phyloP scores from a whole-genome alignment of 208 protist genomes.

The Trypanosoma congolense region DNA sequence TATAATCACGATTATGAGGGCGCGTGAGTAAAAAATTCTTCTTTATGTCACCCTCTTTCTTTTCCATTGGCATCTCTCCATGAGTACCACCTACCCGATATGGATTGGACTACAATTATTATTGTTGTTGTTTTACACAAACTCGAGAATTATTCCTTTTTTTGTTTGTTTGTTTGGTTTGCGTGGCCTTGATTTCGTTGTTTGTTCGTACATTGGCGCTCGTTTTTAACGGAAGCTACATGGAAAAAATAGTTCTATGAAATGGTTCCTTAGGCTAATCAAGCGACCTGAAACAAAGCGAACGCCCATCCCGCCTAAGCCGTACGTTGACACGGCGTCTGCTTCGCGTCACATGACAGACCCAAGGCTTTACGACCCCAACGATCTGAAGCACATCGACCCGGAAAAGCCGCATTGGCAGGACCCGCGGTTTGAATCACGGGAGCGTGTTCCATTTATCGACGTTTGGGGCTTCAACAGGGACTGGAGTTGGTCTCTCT shows the following conservation, averaged over 20 bases:
- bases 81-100: too few relatives aligned
- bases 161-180: constrained; percentile 5
- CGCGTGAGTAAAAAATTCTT: too few relatives aligned
- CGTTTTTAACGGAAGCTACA: constrained; percentile 1
- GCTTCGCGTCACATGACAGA: constrained; percentile 65
- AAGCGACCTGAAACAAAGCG: constrained; percentile 13
- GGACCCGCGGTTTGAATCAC: constrained; percentile 73
- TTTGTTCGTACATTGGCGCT: not conserved
- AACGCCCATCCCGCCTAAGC: constrained; percentile 84
- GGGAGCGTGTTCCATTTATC: constrained; percentile 75
- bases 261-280: constrained; percentile 65
- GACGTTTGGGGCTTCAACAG: constrained; percentile 86
- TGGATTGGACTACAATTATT: too few relatives aligned
- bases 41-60: too few relatives aligned
- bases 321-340: constrained; percentile 76
- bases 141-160: constrained; percentile 2
- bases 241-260: constrained; percentile 28
- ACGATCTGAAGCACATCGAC: constrained; percentile 70
- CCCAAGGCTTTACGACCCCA: constrained; percentile 48
- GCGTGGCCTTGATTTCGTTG: constrained; percentile 5
- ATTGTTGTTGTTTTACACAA: not conserved
- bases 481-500: constrained; percentile 87
- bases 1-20: too few relatives aligned
- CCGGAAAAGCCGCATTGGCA: constrained; percentile 88
- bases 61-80: too few relatives aligned